Conservation (phyloP, 345 rosid species). For the Aethionema arabicum region DNA sequence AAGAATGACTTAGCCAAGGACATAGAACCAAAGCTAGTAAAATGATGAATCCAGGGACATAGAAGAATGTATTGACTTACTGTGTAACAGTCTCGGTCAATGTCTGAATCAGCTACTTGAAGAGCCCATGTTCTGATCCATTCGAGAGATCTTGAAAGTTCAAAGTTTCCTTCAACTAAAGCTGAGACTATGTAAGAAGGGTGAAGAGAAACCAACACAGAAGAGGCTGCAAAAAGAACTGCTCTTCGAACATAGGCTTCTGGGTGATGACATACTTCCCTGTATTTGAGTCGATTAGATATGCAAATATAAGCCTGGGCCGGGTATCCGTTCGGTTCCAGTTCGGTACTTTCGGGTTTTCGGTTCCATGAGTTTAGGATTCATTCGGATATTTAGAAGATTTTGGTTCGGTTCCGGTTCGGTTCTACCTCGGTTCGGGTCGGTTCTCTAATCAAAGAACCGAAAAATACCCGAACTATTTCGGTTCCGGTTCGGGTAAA, state of each 20-base stretch:
- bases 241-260: conserved; percentile 95
- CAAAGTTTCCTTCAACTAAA: conserved; percentile 69
- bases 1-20: not conserved
- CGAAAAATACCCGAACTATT: too few relatives aligned
- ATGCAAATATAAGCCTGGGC: too few relatives aligned
- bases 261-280: conserved; percentile 78
- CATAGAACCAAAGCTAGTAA: conserved; percentile 14
- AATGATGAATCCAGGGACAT: conserved; percentile 1
- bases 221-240: conserved; percentile 82
- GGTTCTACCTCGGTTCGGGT: too few relatives aligned
- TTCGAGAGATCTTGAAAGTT: conserved; percentile 76
- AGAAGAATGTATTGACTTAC: conserved; percentile 45
- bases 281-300: too few relatives aligned
- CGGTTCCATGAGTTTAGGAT: too few relatives aligned
- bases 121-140: conserved; percentile 91
- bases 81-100: conserved; percentile 76
- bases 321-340: too few relatives aligned
- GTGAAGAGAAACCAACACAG: conserved; percentile 74
- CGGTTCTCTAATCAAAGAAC: too few relatives aligned
- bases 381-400: too few relatives aligned
- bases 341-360: too few relatives aligned
- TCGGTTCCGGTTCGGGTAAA: too few relatives aligned
- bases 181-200: conserved; percentile 77
- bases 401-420: too few relatives aligned
- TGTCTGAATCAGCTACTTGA: conserved; percentile 69